A percentile compares a stretch with the other conserved stretches of the same genome.
phyloP scores from a whole-genome alignment of 768 basidiomycete species.

The Boletus sp. region DNA sequence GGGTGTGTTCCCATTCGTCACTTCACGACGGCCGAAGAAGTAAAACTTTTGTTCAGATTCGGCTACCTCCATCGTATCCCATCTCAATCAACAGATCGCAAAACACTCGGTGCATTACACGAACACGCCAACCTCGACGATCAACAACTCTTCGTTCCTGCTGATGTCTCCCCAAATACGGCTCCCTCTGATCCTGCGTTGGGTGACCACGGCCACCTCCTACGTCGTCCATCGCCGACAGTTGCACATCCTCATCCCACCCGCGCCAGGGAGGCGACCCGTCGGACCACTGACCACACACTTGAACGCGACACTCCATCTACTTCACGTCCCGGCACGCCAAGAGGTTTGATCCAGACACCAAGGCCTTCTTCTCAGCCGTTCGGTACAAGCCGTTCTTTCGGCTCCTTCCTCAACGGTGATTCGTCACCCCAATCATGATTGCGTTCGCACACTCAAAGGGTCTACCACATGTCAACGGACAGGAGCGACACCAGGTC shows the following conservation, averaged over 20 bases:
- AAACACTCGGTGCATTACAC: conserved; percentile 53
- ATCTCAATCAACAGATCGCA: conserved; percentile 59
- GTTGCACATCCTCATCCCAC: conserved; percentile 32
- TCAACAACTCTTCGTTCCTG: conserved; percentile 71
- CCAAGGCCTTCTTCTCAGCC: conserved; percentile 31
- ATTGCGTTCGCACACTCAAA: conserved; percentile 37
- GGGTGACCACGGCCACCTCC: conserved; percentile 6
- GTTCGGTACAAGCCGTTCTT: conserved; percentile 30
- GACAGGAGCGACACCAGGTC: conserved; percentile 24
- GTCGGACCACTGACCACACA: conserved; percentile 11
- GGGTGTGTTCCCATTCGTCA: conserved; percentile 53
- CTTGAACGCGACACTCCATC: conserved; percentile 18
- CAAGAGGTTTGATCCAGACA: conserved; percentile 26
- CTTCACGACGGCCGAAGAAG: not conserved
- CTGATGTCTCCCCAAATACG: conserved; percentile 40
- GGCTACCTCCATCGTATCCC: conserved; percentile 94
- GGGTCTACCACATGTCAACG: conserved; percentile 30
- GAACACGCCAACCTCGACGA: conserved; percentile 55
- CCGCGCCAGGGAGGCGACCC: conserved; percentile 18
- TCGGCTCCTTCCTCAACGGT: conserved; percentile 46
- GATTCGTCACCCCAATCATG: conserved; percentile 41
- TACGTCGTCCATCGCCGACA: conserved; percentile 10
- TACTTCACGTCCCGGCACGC: conserved; percentile 25
- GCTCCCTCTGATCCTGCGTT: not conserved
- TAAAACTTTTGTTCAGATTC: conserved; percentile 48